Evolutionary conservation across 2,329 filamentous ascomycete genomes (phyloP), one percentile per base, ranked within the genome.

Genomic region (Exophiala xenobiotica): DNA sequence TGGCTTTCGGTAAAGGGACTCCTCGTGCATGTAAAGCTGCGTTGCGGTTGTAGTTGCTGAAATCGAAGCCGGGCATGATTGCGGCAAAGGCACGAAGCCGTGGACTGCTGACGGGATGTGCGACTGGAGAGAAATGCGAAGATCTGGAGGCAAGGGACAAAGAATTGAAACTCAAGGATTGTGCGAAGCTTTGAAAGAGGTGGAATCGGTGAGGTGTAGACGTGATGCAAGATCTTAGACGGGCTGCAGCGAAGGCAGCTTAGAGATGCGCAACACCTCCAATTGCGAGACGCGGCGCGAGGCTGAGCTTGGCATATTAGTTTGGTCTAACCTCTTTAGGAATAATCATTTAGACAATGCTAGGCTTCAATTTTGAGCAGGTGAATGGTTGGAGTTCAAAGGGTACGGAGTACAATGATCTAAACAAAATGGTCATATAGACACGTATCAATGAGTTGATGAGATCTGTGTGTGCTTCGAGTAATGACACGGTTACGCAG

Each of bases 1-100:
- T 99, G 58, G 93, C 93, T 78, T 96, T 97, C 65, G 95, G 93
- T 54, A 97, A 79, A 57, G 93, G 93, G 46, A 97, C 87, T 64
- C 95, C 95, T 74, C 87, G 85, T 65, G 92, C 90, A 72, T 97
- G 92, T 63, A 99, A 84, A 60, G 92, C 92, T 70, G 87, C 84
- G 83, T 99, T 99, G 79, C 93, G 90, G 82, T 96, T 96, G 83
- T 97, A 93, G 81, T 99, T 99, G 73, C 90, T 95, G 81, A 99
- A 99, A 78, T 97, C 91, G 81, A 96, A 96, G 77, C 91, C 91
- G 66, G 88, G 86, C 93, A 99, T 99, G 66, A 26, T 50, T 46
- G 49, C 46, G 44, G 50, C 45, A 9, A 29, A 53, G 53, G 51
- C 48, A 31, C 47, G 40, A 35, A 39, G 50, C 56, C 50, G 37